Evolutionary conservation across 2,329 filamentous ascomycete genomes (phyloP).

Genomic region (Exophiala dermatitidis): DNA sequence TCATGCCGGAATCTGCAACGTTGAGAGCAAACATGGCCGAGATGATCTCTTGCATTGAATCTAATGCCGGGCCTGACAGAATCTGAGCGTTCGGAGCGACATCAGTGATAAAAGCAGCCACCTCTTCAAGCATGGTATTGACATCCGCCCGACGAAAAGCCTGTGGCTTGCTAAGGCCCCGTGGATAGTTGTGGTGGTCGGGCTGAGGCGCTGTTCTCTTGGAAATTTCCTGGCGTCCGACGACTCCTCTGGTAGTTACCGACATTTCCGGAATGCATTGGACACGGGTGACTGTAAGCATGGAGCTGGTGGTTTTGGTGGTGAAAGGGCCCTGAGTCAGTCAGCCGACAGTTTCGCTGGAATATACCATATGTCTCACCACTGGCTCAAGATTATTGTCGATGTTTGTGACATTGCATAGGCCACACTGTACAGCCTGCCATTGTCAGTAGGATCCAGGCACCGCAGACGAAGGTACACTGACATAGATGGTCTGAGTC

Average conservation of each 20-base stretch:
- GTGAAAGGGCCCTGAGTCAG: constrained; percentile 20
- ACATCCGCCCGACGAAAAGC: constrained; percentile 9
- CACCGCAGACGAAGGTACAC: neutral
- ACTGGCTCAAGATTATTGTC: constrained; percentile 13
- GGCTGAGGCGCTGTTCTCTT: constrained; percentile 1
- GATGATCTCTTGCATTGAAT: constrained; percentile 11
- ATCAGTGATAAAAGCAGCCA: constrained; percentile 7
- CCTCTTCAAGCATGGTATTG: constrained; percentile 6
- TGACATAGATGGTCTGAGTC: constrained; percentile 23
- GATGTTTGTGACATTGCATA: constrained; percentile 25
- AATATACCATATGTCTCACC: constrained; percentile 8
- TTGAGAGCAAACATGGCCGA: constrained; percentile 21
- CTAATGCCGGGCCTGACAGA: constrained; percentile 10
- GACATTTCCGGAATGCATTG: constrained; percentile 20
- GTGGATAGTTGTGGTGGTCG: neutral
- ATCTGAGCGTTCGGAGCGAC: constrained; percentile 12
- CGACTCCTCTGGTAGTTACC: constrained; percentile 14
- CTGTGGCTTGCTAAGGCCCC: constrained; percentile 1
- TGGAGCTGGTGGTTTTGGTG: constrained; percentile 12
- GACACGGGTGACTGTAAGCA: constrained; percentile 23
- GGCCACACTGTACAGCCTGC: constrained; percentile 24
- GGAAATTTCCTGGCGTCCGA: constrained; percentile 5
- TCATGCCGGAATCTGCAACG: constrained; percentile 19
- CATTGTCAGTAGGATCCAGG: neutral
- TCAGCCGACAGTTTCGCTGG: constrained; percentile 1